Percentiles rank a stretch among this genome's conserved stretches.
Conservation (phyloP, 2,329 filamentous ascomycete species). For the Diaporthe citri region DNA sequence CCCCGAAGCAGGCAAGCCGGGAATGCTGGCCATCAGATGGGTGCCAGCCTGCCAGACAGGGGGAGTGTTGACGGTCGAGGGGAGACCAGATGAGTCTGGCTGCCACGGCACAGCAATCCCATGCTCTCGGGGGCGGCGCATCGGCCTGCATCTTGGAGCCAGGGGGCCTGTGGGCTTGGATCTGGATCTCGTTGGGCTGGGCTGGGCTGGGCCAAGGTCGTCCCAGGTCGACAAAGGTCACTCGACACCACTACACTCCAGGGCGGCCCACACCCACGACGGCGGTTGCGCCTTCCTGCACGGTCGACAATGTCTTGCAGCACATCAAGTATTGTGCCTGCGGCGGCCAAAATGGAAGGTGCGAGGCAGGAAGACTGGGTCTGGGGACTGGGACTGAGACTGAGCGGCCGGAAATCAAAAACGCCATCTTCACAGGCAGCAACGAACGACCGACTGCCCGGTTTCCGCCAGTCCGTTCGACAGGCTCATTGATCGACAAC, state of each 20-base stretch:
- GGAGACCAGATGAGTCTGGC: slow-evolving; percentile 6
- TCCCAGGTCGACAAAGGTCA: slow-evolving; percentile 22
- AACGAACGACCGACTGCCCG: not conserved
- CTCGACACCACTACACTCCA: not conserved
- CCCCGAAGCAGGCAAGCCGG: slow-evolving; percentile 8
- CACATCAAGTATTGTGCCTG: slow-evolving; percentile 1
- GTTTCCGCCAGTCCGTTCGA: not conserved
- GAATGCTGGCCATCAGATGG: slow-evolving; percentile 12
- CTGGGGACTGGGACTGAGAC: not conserved
- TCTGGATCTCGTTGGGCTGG: slow-evolving; percentile 31
- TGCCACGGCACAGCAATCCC: slow-evolving; percentile 15
- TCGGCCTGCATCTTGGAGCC: slow-evolving; percentile 15
- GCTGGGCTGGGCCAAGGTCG: slow-evolving; percentile 4
- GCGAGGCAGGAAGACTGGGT: not conserved
- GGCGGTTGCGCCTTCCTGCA: not conserved
- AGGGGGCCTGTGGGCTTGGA: not conserved
- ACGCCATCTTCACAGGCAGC: slow-evolving; percentile 2
- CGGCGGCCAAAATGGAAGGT: not conserved
- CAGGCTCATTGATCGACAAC: slow-evolving; percentile 3
- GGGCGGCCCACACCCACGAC: slow-evolving; percentile 9
- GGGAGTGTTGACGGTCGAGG: slow-evolving; percentile 1
- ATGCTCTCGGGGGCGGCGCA: not conserved
- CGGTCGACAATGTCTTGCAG: slow-evolving; percentile 5
- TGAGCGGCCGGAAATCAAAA: not conserved
- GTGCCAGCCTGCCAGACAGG: not conserved